Percentiles rank a stretch among this genome's conserved stretches.
Evolutionary conservation across 225 moss, liverwort and hornwort genomes (phyloP).

Genomic region (Sphagnum contortum): DNA sequence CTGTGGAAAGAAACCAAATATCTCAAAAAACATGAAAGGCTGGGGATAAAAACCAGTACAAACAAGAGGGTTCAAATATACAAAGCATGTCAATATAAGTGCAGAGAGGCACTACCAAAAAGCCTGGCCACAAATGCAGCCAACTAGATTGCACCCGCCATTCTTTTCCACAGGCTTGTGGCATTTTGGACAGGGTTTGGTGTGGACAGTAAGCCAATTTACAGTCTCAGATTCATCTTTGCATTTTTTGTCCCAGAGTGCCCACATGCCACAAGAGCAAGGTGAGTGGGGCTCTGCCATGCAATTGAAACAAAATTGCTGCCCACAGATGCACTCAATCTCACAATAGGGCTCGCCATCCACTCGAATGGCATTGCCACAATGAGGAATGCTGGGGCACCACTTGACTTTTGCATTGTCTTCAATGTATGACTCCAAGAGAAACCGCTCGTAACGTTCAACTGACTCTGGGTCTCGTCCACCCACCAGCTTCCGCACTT

Average conservation of each 20-base stretch:
- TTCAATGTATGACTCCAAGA: slow-evolving; percentile 97
- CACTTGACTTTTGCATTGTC: slow-evolving; percentile 99
- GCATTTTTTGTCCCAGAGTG: slow-evolving; percentile 96
- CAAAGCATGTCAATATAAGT: background rate
- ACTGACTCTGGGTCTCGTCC: slow-evolving; percentile 64
- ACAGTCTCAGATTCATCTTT: slow-evolving; percentile 96
- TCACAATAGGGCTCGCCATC: slow-evolving; percentile 90
- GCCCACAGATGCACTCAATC: slow-evolving; percentile 88
- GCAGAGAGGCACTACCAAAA: slow-evolving; percentile 55
- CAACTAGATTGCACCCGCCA: slow-evolving; percentile 91
- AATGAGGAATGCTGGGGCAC: slow-evolving; percentile 97
- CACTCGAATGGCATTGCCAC: slow-evolving; percentile 91
- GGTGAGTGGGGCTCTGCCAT: slow-evolving; percentile 98
- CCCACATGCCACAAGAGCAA: slow-evolving; percentile 98
- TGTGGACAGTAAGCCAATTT: slow-evolving; percentile 90
- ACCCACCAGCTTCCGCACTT: slow-evolving; percentile 84
- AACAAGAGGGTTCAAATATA: background rate
- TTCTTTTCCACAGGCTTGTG: slow-evolving; percentile 98
- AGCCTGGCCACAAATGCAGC: slow-evolving; percentile 93
- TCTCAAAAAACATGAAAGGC: too few relatives aligned
- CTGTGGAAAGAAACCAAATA: background rate
- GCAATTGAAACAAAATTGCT: slow-evolving; percentile 99
- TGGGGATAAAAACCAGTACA: background rate
- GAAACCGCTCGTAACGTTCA: slow-evolving; percentile 82
- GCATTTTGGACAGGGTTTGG: slow-evolving; percentile 97